Evolutionary conservation across 768 basidiomycete species (phyloP).

Genomic region (Amanita jacksonii): DNA sequence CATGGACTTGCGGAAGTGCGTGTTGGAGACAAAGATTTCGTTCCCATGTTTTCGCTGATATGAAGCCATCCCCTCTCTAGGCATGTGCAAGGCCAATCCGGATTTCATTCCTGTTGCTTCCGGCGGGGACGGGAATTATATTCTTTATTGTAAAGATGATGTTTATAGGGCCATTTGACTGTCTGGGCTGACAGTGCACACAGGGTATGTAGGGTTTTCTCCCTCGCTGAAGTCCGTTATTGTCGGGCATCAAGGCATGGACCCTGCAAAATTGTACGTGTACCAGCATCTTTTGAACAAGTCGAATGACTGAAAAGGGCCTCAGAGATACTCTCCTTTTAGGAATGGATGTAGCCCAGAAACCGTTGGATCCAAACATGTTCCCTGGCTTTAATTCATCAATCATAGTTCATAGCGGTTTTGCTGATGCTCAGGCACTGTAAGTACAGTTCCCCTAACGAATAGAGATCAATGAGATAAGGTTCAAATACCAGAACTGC

Average conservation of each 20-base stretch:
- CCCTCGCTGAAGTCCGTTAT: constrained; percentile 26
- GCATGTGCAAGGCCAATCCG: constrained; percentile 29
- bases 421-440: constrained; percentile 32
- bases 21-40: too few species aligned
- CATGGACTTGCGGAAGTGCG: constrained; percentile 40
- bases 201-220: constrained; percentile 22
- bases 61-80: too few species aligned
- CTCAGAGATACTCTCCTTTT: constrained; percentile 28
- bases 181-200: too few species aligned
- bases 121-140: constrained; percentile 30
- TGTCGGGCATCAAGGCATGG: constrained; percentile 35
- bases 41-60: neutral
- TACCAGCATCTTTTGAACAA: neutral
- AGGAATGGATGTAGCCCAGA: constrained; percentile 24
- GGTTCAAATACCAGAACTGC: constrained; percentile 28
- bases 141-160: constrained; percentile 30
- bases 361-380: constrained; percentile 23
- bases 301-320: neutral
- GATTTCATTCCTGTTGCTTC: constrained; percentile 32
- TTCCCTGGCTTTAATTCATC: constrained; percentile 35
- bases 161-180: neutral
- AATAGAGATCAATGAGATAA: neutral
- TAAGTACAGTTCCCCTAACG: constrained; percentile 16
- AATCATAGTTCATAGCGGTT: constrained; percentile 35
- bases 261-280: constrained; percentile 26